A percentile compares a stretch with the other conserved stretches of the same genome.
Evolutionary conservation across 352 stramenopile species (phyloP).

Genomic region (Pythium aristosporum): DNA sequence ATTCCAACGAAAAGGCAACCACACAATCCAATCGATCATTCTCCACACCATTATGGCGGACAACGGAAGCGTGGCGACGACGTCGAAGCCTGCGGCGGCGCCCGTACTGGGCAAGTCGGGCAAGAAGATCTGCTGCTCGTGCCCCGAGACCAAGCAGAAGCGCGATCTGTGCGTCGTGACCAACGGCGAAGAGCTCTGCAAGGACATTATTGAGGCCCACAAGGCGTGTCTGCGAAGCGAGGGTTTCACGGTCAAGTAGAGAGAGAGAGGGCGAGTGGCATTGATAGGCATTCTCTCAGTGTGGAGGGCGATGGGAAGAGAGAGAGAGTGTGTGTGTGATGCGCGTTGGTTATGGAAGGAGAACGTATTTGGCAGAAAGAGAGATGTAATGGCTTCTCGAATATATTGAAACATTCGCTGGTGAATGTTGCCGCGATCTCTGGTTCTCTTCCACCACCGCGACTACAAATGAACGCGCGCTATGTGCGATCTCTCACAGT

Average conservation of each 20-base stretch:
- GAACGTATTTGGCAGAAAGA: too few relatives aligned
- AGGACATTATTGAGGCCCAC: conserved; percentile 96
- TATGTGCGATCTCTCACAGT: conserved; percentile 28
- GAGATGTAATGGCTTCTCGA: conserved; percentile 2
- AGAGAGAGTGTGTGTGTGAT: background rate
- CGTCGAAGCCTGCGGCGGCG: conserved; percentile 18
- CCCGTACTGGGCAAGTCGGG: conserved; percentile 91
- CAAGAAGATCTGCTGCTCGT: conserved; percentile 99
- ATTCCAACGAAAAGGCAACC: background rate
- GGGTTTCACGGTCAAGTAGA: conserved; percentile 94
- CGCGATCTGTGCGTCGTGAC: conserved; percentile 91
- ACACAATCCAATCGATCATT: background rate
- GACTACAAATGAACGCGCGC: background rate
- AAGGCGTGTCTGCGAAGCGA: conserved; percentile 96
- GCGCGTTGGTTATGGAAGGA: background rate
- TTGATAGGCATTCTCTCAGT: background rate
- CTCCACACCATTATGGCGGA: conserved; percentile 37
- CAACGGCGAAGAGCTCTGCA: conserved; percentile 92
- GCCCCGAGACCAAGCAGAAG: conserved; percentile 95
- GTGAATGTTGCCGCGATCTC: background rate
- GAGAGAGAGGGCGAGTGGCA: background rate
- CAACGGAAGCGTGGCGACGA: conserved; percentile 34
- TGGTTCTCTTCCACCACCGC: background rate
- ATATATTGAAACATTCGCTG: background rate
- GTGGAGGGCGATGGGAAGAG: background rate